Evolutionary conservation across 2,329 filamentous ascomycete genomes (phyloP), one percentile per base, ranked within the genome.

Genomic region (Calonectria montana): DNA sequence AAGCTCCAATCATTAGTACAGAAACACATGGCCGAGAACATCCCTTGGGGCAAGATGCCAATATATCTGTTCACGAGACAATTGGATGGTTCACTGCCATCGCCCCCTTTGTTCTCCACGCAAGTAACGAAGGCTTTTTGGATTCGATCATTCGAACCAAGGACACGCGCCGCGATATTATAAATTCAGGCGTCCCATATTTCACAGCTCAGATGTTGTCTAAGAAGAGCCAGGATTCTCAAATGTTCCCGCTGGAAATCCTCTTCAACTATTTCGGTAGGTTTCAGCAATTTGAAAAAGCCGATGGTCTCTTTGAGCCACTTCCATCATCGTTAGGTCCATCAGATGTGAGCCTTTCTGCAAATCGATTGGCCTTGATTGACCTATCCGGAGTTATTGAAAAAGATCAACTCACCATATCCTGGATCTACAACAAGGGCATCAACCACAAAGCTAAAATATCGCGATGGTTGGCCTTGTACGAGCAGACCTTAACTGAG

Each of bases 21-120:
- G 83, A 85, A 69, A 81, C 80, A 0, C 83, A 85, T 29, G 84
- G 83, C 1, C 74, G 84, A 6, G 82, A 85, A 45, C 53, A 59
- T n/a, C 53, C 53, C 21, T 25, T 9, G 21, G 53, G 53, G 2
- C 53, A 39, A 25, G 31, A 39, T 25, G 53, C 35, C 21, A 59
- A 39, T 16, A 59, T 59, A 15, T 59, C 53, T 1, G 53, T 59
- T 23, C 53, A 59, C 13, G 53, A 59, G 25, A 59, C 53, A 7
- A 35, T 59, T 23, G 53, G 53, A 8, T 59, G 53, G 53, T 59
- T 59, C 8, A 59, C 53, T 25, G 53, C 53, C 7, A 59, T 59
- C 21, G 53, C 31, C 16, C 53, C 53, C 2, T 59, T 59, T 25
- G 53, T 39, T n/a, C 53, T 59, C 21, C 53, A 59, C 15, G 12